Evolutionary conservation across 1,284 basidiomycete species (phyloP), one percentile per base, ranked within the genome.

Genomic region (Coniferiporia sulphurascens): DNA sequence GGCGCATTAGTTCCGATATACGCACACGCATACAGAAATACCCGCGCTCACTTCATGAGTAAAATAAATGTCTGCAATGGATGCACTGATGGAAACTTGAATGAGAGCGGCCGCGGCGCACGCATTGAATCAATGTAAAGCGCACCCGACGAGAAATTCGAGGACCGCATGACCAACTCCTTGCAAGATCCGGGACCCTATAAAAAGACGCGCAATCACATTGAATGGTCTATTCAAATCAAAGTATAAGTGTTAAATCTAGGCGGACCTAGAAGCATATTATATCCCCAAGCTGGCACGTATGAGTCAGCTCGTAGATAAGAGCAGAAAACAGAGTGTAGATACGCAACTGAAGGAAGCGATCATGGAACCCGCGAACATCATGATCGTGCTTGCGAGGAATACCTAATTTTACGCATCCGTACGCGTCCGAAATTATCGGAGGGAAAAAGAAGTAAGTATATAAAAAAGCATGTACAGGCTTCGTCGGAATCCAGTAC

Each of bases 111-210:
- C 4, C 7, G 36, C 9, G 44, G n/a, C 36, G 35, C 46, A 7
- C 10, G 21, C 21, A 1, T 15, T n/a, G 21, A 34, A 12, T 22
- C 38, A 32, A 22, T 27, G 32, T 32, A 21, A 1, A 32, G 21
- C 60, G n/a, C 49, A 61, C 60, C 60, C 60, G 48, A 53, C 61
- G 67, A 72, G 69, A 70, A 73, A 64, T 71, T 73, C 68, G 60
- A 68, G 55, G 54, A 62, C 45, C 65, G 73, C 43, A 68, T 71
- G 41, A 65, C 73, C 59, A 66, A 71, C 21, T 65, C 71, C 38
- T 62, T 75, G 64, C 53, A 73, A 50, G 66, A 75, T 63, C 65
- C 70, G 56, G 15, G 63, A 60, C 1, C 61, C 61, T 61, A 17
- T 51, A 46, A 6, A 17, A 22, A 48, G 13, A 1, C 36, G 38